Percentiles rank a stretch among this genome's conserved stretches.
Evolutionary conservation across 148 eudicot genomes (phyloP).

Genomic region (Rhododendron vialii): DNA sequence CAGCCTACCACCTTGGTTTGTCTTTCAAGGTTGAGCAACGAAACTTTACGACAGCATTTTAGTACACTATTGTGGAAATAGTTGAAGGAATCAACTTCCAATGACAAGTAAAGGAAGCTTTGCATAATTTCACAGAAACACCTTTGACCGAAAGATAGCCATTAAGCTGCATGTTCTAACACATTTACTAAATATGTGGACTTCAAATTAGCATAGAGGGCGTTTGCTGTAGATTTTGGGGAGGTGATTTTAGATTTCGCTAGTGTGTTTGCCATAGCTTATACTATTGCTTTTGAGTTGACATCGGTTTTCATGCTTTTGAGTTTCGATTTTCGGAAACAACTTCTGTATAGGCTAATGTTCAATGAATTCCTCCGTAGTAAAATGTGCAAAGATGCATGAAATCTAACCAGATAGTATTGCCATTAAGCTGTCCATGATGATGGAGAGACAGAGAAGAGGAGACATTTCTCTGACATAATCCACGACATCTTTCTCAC

Average conservation of each 20-base stretch:
- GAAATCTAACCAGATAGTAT: slow-evolving; percentile 34
- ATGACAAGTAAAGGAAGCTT: neutral
- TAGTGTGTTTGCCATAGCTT: neutral
- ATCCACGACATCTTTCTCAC: slow-evolving; percentile 28
- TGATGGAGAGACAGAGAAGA: slow-evolving; percentile 27
- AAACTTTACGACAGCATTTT: neutral
- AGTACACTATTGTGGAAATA: neutral
- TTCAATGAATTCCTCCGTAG: neutral
- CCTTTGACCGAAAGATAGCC: neutral
- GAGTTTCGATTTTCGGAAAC: too few species aligned
- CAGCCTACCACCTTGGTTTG: neutral
- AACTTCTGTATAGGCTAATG: neutral
- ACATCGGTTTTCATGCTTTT: too few species aligned
- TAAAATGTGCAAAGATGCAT: neutral
- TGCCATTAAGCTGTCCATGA: slow-evolving; percentile 32
- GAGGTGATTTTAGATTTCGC: neutral
- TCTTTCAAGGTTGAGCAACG: neutral
- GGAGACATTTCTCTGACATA: slow-evolving; percentile 29
- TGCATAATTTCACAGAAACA: neutral
- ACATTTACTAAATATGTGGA: neutral
- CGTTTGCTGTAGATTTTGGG: neutral
- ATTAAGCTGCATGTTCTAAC: neutral
- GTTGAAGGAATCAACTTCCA: neutral
- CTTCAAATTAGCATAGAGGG: too few species aligned
- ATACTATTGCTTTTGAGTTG: too few species aligned